Evolutionary conservation across 2,329 filamentous ascomycete genomes (phyloP).

Genomic region (Tricladium varicosporioides): DNA sequence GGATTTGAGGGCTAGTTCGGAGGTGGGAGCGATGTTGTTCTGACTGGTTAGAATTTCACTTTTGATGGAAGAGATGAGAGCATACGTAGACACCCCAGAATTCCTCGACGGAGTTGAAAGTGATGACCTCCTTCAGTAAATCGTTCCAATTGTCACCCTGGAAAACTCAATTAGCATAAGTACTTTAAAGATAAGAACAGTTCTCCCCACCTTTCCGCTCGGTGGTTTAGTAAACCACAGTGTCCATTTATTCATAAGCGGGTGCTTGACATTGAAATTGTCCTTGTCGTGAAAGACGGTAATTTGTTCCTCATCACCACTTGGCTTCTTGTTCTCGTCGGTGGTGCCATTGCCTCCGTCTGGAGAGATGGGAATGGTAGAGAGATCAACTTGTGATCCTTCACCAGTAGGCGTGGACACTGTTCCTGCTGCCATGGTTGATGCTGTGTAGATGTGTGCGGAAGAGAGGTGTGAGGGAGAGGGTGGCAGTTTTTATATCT

Average conservation of each 20-base stretch:
- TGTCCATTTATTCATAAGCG: slow-evolving; percentile 95
- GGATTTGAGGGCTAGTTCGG: slow-evolving; percentile 93
- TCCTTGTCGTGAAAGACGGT: slow-evolving; percentile 98
- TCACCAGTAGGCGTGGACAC: slow-evolving; percentile 20
- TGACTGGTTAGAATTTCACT: slow-evolving; percentile 39
- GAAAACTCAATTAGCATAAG: slow-evolving; percentile 24
- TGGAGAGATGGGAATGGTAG: slow-evolving; percentile 66
- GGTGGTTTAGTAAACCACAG: slow-evolving; percentile 99
- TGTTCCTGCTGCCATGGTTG: slow-evolving; percentile 30
- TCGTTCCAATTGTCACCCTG: slow-evolving; percentile 99
- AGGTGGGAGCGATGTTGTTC: slow-evolving; percentile 98
- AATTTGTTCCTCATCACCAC: slow-evolving; percentile 60
- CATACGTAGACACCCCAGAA: slow-evolving; percentile 99
- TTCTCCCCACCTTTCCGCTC: slow-evolving; percentile 73
- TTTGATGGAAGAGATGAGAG: slow-evolving; percentile 22
- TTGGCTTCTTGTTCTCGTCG: slow-evolving; percentile 42
- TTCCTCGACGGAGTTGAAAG: slow-evolving; percentile 97
- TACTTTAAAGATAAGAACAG: neutral
- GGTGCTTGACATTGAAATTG: slow-evolving; percentile 99
- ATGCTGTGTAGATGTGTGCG: neutral
- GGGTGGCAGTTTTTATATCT: neutral
- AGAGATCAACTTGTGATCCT: slow-evolving; percentile 60
- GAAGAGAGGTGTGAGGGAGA: neutral
- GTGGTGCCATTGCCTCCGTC: slow-evolving; percentile 55
- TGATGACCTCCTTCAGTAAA: slow-evolving; percentile 96